Conservation (phyloP, 2,329 filamentous ascomycete genomes). For the Ceratocystis cubensis region DNA sequence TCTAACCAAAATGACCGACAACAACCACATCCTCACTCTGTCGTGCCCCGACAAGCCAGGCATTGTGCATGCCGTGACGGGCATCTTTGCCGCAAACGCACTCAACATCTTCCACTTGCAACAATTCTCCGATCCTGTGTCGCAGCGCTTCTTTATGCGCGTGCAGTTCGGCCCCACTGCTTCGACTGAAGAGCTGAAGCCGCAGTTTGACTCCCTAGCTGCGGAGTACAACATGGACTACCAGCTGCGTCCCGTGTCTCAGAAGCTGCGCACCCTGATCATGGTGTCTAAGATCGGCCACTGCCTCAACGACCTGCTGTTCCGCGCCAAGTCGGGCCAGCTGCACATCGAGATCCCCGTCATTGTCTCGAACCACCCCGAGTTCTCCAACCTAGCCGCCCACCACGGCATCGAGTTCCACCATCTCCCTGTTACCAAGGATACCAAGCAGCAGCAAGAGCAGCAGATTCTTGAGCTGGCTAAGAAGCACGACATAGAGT, state of each 20-base stretch:
- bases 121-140: constrained; percentile 66
- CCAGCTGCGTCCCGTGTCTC: constrained; percentile 52
- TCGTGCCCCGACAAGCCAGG: constrained; percentile 75
- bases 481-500: constrained; percentile 55
- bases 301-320: constrained; percentile 58
- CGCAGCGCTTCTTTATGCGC: constrained; percentile 75
- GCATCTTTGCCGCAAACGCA: constrained; percentile 57
- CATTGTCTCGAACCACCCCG: constrained; percentile 72
- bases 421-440: constrained; percentile 66
- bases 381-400: constrained; percentile 54
- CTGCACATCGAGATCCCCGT: constrained; percentile 62
- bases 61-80: constrained; percentile 75
- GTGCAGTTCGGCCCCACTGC: constrained; percentile 59
- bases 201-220: constrained; percentile 49
- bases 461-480: constrained; percentile 57
- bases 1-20: constrained; percentile 18
- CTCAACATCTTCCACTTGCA: constrained; percentile 76
- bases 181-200: constrained; percentile 39
- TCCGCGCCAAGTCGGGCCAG: constrained; percentile 62
- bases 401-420: constrained; percentile 68
- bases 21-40: constrained; percentile 56
- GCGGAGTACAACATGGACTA: constrained; percentile 55
- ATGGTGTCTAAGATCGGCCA: constrained; percentile 51
- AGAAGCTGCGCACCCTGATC: constrained; percentile 66
- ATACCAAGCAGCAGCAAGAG: constrained; percentile 67